Evolutionary conservation across 164 flowering plant genomes (phyloP).

Genomic region (Nymphaea colorata): DNA sequence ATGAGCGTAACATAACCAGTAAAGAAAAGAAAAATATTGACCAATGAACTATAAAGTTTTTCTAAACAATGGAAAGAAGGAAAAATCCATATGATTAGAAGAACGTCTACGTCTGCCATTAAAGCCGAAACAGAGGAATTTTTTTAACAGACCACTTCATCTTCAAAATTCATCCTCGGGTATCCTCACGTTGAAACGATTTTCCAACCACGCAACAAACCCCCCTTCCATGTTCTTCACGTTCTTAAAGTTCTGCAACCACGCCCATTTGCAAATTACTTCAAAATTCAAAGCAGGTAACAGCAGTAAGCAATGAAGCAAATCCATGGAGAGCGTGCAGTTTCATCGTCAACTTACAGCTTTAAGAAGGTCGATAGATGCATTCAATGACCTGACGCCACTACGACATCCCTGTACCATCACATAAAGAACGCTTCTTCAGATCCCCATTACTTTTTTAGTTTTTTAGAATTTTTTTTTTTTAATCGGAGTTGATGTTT

Average conservation of each 20-base stretch:
- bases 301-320: neutral
- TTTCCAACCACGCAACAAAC: conserved; percentile 54
- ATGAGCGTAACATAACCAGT: too few species aligned
- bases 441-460: neutral
- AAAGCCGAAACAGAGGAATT: too few species aligned
- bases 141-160: too few species aligned
- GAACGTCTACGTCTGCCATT: too few species aligned
- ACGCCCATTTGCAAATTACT: neutral
- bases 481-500: neutral
- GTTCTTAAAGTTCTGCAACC: conserved; percentile 50
- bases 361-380: conserved; percentile 41
- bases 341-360: conserved; percentile 28
- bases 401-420: conserved; percentile 61
- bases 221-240: conserved; percentile 86
- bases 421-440: neutral
- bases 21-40: too few species aligned
- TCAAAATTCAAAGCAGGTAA: neutral
- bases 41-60: too few species aligned
- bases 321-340: neutral
- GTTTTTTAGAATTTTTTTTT: neutral
- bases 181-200: conserved; percentile 31
- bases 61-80: too few species aligned
- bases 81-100: too few species aligned
- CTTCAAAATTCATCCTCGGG: conserved; percentile 13
- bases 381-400: conserved; percentile 63